Evolutionary conservation across 495 filamentous ascomycete species (phyloP).

Genomic region (Penicillium lividum): DNA sequence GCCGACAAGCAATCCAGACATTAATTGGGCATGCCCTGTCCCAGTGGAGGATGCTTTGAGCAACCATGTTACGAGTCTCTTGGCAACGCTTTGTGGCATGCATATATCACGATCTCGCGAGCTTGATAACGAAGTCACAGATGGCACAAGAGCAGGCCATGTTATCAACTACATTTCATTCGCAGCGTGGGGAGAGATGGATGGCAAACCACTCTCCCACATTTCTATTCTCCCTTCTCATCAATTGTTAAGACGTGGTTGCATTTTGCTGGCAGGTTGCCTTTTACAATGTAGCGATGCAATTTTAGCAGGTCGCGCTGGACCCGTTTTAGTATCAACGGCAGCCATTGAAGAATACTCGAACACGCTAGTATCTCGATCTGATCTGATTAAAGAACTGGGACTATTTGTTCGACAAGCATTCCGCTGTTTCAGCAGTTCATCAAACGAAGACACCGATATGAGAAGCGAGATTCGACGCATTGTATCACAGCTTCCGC

Average conservation of each 20-base stretch:
- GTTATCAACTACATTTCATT: slow-evolving; percentile 30
- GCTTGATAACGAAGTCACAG: slow-evolving; percentile 12
- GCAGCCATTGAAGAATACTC: slow-evolving; percentile 20
- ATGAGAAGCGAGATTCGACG: slow-evolving; percentile 30
- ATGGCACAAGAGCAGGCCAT: slow-evolving; percentile 30
- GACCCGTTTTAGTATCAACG: slow-evolving; percentile 8
- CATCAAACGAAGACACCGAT: slow-evolving; percentile 18
- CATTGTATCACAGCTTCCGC: slow-evolving; percentile 33
- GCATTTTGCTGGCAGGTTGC: slow-evolving; percentile 37
- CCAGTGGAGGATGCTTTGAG: slow-evolving; percentile 44
- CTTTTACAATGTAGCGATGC: slow-evolving; percentile 37
- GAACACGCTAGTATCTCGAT: slow-evolving; percentile 26
- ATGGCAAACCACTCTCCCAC: slow-evolving; percentile 4
- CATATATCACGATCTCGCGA: slow-evolving; percentile 40
- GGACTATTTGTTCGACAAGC: slow-evolving; percentile 38
- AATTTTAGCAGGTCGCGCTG: slow-evolving; percentile 9
- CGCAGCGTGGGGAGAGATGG: slow-evolving; percentile 30
- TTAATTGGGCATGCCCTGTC: slow-evolving; percentile 35
- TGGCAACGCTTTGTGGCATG: slow-evolving; percentile 46
- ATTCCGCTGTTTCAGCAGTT: slow-evolving; percentile 37
- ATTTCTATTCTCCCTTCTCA: slow-evolving; percentile 20
- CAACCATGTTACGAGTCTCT: slow-evolving; percentile 45
- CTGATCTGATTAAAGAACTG: slow-evolving; percentile 41
- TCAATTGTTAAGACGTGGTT: slow-evolving; percentile 39
- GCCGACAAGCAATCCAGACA: not conserved